Percentiles rank a stretch among this genome's conserved stretches.
These are phyloP conservation scores for Achaetomiella virescens DNA, from an alignment of 495 filamentous ascomycete species.

Conservation along the genomic window DNA sequence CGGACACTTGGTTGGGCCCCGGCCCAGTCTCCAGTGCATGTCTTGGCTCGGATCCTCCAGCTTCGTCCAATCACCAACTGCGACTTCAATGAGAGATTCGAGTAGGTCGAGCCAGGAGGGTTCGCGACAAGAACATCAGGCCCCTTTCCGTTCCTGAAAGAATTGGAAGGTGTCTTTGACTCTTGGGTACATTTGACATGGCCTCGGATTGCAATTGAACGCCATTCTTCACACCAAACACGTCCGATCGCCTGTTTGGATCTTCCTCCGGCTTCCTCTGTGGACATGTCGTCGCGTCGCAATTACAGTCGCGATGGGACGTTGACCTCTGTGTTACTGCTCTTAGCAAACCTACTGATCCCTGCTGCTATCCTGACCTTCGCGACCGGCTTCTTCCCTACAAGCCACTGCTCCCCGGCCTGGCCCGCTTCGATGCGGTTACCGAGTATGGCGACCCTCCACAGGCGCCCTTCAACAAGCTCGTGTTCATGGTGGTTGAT, in stretches of 20 bases:
- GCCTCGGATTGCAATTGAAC: slow-evolving; percentile 7
- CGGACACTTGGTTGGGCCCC: too few relatives aligned
- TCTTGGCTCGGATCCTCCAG: background rate
- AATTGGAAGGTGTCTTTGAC: background rate
- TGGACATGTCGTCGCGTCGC: slow-evolving; percentile 26
- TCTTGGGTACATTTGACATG: background rate
- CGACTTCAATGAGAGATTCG: background rate
- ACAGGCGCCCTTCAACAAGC: slow-evolving; percentile 70
- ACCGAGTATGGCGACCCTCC: slow-evolving; percentile 42
- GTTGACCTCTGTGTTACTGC: slow-evolving; percentile 35
- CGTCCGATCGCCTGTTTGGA: background rate
- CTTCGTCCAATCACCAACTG: background rate
- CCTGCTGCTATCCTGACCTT: slow-evolving; percentile 74
- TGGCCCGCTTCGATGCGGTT: slow-evolving; percentile 56
- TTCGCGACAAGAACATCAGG: background rate
- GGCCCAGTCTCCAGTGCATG: too few relatives aligned
- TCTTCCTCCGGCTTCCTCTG: background rate
- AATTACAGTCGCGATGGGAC: slow-evolving; percentile 31
- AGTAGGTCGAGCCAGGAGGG: background rate
- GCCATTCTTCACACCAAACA: background rate
- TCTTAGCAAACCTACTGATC: slow-evolving; percentile 69
- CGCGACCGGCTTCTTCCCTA: slow-evolving; percentile 91
- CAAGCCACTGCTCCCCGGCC: slow-evolving; percentile 82
- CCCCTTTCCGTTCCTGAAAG: background rate
- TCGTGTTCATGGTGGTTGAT: slow-evolving; percentile 98